Conservation (phyloP, 1,284 basidiomycete species). For the Ceratobasidium sp. region DNA sequence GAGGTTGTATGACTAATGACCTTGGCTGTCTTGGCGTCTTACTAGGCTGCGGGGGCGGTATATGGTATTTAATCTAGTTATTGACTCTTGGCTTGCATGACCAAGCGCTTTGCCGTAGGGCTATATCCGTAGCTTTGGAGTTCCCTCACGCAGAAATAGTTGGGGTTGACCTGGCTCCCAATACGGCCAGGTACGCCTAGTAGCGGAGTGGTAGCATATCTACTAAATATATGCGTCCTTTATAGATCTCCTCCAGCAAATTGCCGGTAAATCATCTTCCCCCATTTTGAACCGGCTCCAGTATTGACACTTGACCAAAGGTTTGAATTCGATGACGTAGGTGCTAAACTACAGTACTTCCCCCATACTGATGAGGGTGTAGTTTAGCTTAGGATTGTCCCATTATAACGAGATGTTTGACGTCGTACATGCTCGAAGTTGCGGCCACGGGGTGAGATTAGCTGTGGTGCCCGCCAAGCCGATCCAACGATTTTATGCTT, state of each 20-base stretch:
- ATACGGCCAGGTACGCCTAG: constrained; percentile 20
- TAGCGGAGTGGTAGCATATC: neutral
- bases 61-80: constrained; percentile 36
- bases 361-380: neutral
- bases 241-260: constrained; percentile 33
- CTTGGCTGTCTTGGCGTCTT: neutral
- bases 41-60: constrained; percentile 37
- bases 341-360: neutral
- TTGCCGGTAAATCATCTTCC: constrained; percentile 22
- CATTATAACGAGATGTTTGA: constrained; percentile 45
- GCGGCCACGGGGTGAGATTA: constrained; percentile 34
- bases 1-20: neutral
- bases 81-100: neutral
- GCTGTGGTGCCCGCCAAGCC: neutral
- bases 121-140: constrained; percentile 42
- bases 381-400: constrained; percentile 39
- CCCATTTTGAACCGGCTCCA: neutral
- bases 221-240: neutral
- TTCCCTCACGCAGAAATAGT: constrained; percentile 44
- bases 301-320: constrained; percentile 12
- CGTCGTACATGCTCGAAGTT: constrained; percentile 42
- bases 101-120: neutral
- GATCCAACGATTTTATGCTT: neutral
- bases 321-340: constrained; percentile 45
- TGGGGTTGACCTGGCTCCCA: constrained; percentile 42